phyloP scores from a whole-genome alignment of 2,329 filamentous ascomycete genomes.

The Aureobasidium sp. region DNA sequence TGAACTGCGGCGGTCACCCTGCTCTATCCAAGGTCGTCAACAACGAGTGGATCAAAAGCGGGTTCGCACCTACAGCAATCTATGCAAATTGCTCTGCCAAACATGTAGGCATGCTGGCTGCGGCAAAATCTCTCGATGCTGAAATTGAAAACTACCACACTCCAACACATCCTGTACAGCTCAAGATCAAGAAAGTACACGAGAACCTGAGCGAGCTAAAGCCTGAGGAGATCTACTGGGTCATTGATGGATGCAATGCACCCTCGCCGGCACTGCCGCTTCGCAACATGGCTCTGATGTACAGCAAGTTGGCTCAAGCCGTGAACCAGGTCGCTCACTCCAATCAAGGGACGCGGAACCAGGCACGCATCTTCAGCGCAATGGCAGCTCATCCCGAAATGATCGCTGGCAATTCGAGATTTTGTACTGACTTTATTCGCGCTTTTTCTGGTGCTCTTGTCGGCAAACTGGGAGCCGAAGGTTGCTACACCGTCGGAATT shows the following conservation, averaged over 20 bases:
- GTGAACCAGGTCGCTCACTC: constrained; percentile 21
- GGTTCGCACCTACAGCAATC: background rate
- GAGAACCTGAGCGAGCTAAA: constrained; percentile 23
- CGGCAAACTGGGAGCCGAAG: constrained; percentile 46
- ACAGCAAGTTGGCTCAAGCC: constrained; percentile 34
- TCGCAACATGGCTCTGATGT: constrained; percentile 31
- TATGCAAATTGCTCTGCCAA: constrained; percentile 3
- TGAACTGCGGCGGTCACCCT: constrained; percentile 2
- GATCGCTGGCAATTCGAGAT: constrained; percentile 41
- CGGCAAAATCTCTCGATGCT: background rate
- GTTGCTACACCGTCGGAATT: constrained; percentile 42
- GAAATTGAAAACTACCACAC: background rate
- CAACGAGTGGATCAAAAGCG: background rate
- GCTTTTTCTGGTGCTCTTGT: constrained; percentile 34
- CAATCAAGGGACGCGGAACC: constrained; percentile 17
- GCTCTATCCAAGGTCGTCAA: background rate
- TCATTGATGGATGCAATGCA: constrained; percentile 43
- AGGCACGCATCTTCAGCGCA: constrained; percentile 36
- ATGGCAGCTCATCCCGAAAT: constrained; percentile 40
- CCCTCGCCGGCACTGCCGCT: constrained; percentile 41
- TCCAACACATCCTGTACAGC: constrained; percentile 24
- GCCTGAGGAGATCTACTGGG: constrained; percentile 34
- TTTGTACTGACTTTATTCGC: constrained; percentile 43
- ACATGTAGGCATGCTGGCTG: background rate
- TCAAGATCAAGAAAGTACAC: constrained; percentile 32